A percentile compares a stretch with the other conserved stretches of the same genome.
These are phyloP conservation scores for Alternaria postmessia DNA, from an alignment of 2,329 filamentous ascomycete species.

Conservation along the genomic window DNA sequence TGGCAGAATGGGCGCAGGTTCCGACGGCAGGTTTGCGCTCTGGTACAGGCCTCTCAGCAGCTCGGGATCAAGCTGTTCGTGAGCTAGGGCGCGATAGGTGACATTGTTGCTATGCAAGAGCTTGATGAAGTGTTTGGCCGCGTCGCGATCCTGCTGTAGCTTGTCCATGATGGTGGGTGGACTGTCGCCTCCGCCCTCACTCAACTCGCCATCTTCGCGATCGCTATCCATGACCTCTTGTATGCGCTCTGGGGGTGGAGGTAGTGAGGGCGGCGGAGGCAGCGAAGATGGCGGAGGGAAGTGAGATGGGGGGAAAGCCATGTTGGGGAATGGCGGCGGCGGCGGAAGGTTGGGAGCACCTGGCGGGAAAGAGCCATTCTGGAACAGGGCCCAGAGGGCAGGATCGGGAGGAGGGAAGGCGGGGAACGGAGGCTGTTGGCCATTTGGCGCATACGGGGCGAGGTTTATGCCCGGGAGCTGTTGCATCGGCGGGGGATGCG, in stretches of 20 bases:
- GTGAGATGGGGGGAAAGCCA: constrained; percentile 27
- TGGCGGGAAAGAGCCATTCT: constrained; percentile 33
- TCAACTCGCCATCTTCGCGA: constrained; percentile 79
- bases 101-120: constrained; percentile 67
- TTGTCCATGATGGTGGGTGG: constrained; percentile 12
- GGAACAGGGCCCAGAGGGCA: constrained; percentile 44
- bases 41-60: constrained; percentile 39
- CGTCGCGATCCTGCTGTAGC: constrained; percentile 38
- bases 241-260: constrained; percentile 34
- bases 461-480: constrained; percentile 36
- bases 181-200: constrained; percentile 58
- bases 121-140: constrained; percentile 48
- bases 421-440: constrained; percentile 32
- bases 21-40: constrained; percentile 39
- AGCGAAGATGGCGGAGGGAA: constrained; percentile 22
- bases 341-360: constrained; percentile 33
- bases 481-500: constrained; percentile 29
- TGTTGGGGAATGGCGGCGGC: constrained; percentile 14
- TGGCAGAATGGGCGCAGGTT: constrained; percentile 34
- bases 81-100: constrained; percentile 71
- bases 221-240: constrained; percentile 52
- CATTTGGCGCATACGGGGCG: constrained; percentile 33
- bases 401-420: constrained; percentile 33
- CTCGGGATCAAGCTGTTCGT: constrained; percentile 39
- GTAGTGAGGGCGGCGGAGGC: constrained; percentile 22